These are phyloP conservation scores for Cantharellus anzutake DNA, from an alignment of 768 basidiomycete genomes.

Conservation along the genomic window DNA sequence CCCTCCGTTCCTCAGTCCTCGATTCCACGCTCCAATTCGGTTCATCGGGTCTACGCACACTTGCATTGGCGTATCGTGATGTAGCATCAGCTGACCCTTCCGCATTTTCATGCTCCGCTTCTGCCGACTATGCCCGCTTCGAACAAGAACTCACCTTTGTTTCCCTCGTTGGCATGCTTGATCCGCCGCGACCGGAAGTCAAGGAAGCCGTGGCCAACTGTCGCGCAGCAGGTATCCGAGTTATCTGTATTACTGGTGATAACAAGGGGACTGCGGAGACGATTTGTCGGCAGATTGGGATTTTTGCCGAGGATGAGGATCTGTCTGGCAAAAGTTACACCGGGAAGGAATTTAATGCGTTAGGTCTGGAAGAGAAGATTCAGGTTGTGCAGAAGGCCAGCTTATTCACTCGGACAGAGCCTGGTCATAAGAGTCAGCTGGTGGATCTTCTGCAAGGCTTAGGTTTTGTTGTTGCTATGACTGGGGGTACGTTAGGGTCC, in stretches of 20 bases:
- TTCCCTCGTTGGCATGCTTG: conserved; percentile 92
- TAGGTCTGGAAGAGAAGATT: conserved; percentile 65
- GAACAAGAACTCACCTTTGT: conserved; percentile 88
- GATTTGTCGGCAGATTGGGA: conserved; percentile 89
- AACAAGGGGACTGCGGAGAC: conserved; percentile 97
- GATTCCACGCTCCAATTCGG: conserved; percentile 57
- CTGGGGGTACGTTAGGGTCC: background rate
- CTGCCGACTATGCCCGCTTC: conserved; percentile 72
- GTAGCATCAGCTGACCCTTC: conserved; percentile 54
- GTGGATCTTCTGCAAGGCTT: conserved; percentile 85
- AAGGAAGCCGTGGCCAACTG: conserved; percentile 73
- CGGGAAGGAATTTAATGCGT: conserved; percentile 72
- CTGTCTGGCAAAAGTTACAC: conserved; percentile 92
- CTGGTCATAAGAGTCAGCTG: conserved; percentile 83
- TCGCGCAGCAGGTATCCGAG: conserved; percentile 80
- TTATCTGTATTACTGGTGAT: conserved; percentile 95
- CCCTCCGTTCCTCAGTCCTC: conserved; percentile 40
- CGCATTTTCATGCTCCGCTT: conserved; percentile 65
- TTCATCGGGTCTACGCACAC: conserved; percentile 64
- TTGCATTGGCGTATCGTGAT: conserved; percentile 78
- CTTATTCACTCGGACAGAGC: conserved; percentile 87
- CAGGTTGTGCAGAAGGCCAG: conserved; percentile 72
- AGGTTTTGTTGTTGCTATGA: conserved; percentile 89
- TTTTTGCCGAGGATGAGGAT: conserved; percentile 74
- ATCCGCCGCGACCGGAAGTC: conserved; percentile 93